These are phyloP conservation scores for Globisporangium lucens DNA, from an alignment of 352 stramenopile species.

Conservation along the genomic window DNA sequence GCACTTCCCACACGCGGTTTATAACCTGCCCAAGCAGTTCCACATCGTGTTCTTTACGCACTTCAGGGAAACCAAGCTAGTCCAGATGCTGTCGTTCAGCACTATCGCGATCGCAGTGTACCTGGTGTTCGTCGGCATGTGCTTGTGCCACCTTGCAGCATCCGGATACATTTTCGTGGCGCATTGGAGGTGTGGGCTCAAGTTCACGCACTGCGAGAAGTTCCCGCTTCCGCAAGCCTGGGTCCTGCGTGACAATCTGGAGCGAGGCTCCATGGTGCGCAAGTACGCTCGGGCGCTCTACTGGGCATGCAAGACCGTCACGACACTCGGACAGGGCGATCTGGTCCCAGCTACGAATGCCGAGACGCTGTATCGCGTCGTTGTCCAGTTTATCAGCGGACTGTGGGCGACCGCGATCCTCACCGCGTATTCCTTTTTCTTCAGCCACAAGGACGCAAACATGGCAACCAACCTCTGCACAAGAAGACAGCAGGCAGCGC, in stretches of 20 bases:
- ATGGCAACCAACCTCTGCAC: conserved; percentile 66
- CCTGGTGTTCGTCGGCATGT: conserved; percentile 46
- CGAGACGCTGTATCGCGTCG: conserved; percentile 58
- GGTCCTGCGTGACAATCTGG: conserved; percentile 59
- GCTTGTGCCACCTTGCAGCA: conserved; percentile 52
- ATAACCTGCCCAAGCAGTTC: conserved; percentile 20
- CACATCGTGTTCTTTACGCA: conserved; percentile 20
- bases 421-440: conserved; percentile 71
- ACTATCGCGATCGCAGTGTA: conserved; percentile 39
- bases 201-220: conserved; percentile 36
- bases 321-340: conserved; percentile 67
- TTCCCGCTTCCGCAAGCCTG: conserved; percentile 33
- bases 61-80: conserved; percentile 17
- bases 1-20: conserved; percentile 23
- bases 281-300: conserved; percentile 64
- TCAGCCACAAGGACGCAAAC: conserved; percentile 59
- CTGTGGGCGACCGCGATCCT: conserved; percentile 70
- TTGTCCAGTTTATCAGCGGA: conserved; percentile 57
- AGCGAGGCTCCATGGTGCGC: conserved; percentile 36
- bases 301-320: conserved; percentile 70
- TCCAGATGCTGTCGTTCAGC: conserved; percentile 44
- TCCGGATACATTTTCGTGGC: conserved; percentile 64
- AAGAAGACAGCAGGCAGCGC: conserved; percentile 44
- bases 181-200: conserved; percentile 36
- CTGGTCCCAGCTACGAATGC: conserved; percentile 48